phyloP scores from a whole-genome alignment of 148 eudicot genomes.

The Suaeda aralocaspica region DNA sequence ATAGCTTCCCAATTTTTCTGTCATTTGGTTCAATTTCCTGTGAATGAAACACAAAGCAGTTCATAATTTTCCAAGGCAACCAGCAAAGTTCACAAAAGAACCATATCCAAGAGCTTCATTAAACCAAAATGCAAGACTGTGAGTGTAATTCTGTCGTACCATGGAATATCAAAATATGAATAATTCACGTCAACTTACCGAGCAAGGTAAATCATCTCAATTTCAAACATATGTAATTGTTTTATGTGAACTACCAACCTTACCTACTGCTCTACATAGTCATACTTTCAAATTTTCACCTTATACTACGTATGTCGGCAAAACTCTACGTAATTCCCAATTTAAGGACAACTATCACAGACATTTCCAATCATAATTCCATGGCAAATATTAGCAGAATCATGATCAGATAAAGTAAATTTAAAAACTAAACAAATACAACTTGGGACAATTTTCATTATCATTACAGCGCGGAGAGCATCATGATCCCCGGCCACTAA shows the following conservation, averaged over 20 bases:
- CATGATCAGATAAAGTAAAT: not conserved
- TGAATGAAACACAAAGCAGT: slow-evolving; percentile 16
- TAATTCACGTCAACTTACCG: not conserved
- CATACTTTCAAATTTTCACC: not conserved
- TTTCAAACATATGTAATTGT: not conserved
- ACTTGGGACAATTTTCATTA: not conserved
- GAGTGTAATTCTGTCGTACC: not conserved
- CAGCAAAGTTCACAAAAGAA: not conserved
- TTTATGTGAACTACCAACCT: not conserved
- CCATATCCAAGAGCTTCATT: not conserved
- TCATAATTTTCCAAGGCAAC: not conserved
- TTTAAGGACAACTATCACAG: not conserved
- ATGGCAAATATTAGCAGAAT: not conserved
- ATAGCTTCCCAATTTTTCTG: slow-evolving; percentile 77
- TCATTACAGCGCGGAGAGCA: not conserved
- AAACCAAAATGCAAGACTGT: not conserved
- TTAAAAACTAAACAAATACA: not conserved
- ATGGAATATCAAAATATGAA: not conserved
- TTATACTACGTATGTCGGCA: not conserved
- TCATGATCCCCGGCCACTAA: not conserved
- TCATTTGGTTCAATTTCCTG: slow-evolving; percentile 88
- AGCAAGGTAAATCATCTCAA: not conserved
- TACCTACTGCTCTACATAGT: not conserved
- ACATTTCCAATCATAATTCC: not conserved
- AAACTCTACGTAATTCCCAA: not conserved